Conservation (phyloP, 2,329 filamentous ascomycete genomes). For the Microsporum ferrugineum region DNA sequence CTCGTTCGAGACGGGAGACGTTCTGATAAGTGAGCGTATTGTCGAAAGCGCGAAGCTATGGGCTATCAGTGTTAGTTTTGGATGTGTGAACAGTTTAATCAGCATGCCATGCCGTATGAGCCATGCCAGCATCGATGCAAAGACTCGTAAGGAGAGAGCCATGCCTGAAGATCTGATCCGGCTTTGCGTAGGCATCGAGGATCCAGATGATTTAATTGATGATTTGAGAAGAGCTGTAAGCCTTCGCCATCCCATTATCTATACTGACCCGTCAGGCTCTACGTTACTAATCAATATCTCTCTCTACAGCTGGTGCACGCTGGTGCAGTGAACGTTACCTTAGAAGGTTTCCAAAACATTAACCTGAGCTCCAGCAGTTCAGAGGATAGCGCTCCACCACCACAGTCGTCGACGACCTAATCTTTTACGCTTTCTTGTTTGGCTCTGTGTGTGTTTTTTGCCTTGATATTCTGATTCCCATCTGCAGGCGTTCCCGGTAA, state of each 20-base stretch:
- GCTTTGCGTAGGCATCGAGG: constrained; percentile 92
- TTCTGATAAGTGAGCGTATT: constrained; percentile 73
- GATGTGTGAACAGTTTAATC: constrained; percentile 95
- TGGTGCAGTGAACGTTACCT: constrained; percentile 74
- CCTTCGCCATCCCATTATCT: constrained; percentile 19
- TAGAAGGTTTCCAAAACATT: constrained; percentile 68
- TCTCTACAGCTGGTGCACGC: constrained; percentile 68
- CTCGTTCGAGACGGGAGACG: constrained; percentile 88
- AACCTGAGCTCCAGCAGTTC: constrained; percentile 5
- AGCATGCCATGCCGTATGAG: constrained; percentile 99
- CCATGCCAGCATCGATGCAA: constrained; percentile 93
- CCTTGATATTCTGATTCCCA: neutral
- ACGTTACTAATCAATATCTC: constrained; percentile 20
- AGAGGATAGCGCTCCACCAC: neutral
- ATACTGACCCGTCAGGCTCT: neutral
- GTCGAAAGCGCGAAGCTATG: constrained; percentile 86
- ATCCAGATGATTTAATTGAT: constrained; percentile 80
- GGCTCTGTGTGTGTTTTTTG: neutral
- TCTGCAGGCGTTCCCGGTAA: constrained; percentile 3
- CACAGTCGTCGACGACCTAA: neutral
- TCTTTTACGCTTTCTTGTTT: neutral
- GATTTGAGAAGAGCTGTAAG: constrained; percentile 82
- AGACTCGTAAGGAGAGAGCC: constrained; percentile 75
- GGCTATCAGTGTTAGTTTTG: constrained; percentile 94
- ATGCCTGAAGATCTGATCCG: constrained; percentile 96